Percentiles rank a stretch among this genome's conserved stretches.
phyloP scores from a whole-genome alignment of 1,139 yeast genomes.

The Hemisphaericaspora lyxosophila region DNA sequence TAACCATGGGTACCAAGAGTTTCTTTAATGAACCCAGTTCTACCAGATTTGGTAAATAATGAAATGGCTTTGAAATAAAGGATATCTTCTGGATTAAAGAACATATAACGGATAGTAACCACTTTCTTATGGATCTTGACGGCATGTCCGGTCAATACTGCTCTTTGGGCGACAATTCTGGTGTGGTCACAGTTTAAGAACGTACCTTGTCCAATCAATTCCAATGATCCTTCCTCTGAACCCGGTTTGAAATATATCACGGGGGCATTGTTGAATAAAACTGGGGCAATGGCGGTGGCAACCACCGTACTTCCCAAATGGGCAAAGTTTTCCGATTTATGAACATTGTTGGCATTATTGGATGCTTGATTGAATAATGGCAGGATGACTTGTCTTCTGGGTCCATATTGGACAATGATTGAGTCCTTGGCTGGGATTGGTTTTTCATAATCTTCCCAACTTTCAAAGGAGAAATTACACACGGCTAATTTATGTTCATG shows the following conservation, averaged over 20 bases:
- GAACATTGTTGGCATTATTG: slow-evolving; percentile 79
- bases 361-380: slow-evolving; percentile 85
- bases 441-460: slow-evolving; percentile 85
- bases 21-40: slow-evolving; percentile 92
- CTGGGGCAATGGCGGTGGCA: slow-evolving; percentile 92
- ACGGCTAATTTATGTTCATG: slow-evolving; percentile 88
- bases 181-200: slow-evolving; percentile 84
- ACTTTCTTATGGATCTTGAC: slow-evolving; percentile 91
- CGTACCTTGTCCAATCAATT: slow-evolving; percentile 86
- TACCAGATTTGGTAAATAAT: slow-evolving; percentile 85
- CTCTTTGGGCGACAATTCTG: slow-evolving; percentile 83
- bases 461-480: slow-evolving; percentile 75
- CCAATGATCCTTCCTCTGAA: slow-evolving; percentile 45
- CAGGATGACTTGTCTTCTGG: slow-evolving; percentile 79
- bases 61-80: slow-evolving; percentile 91
- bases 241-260: slow-evolving; percentile 62
- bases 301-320: slow-evolving; percentile 72
- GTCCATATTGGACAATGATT: slow-evolving; percentile 87
- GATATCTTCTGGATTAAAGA: slow-evolving; percentile 88
- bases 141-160: slow-evolving; percentile 90
- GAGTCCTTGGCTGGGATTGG: slow-evolving; percentile 82
- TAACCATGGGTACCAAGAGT: slow-evolving; percentile 98
- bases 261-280: slow-evolving; percentile 78
- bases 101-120: slow-evolving; percentile 95
- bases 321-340: slow-evolving; percentile 79